Conservation (phyloP, 345 rosid genomes). For the Gossypium arboreum region DNA sequence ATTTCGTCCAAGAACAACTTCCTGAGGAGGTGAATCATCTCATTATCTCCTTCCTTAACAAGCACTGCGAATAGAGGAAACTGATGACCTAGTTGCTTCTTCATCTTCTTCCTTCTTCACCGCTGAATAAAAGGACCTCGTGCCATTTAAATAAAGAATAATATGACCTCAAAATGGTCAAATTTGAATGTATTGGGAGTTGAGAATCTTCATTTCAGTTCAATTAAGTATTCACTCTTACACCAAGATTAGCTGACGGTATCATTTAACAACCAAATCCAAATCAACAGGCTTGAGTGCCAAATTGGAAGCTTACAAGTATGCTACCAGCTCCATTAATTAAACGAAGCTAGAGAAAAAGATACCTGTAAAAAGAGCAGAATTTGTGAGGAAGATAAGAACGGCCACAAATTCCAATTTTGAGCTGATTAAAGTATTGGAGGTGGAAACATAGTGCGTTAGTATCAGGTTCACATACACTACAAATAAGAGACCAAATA, state of each 20-base stretch:
- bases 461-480: not conserved
- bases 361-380: not conserved
- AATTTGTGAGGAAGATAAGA: not conserved
- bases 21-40: slow-evolving; percentile 17
- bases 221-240: not conserved
- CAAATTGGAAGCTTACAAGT: not conserved
- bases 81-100: not conserved
- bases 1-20: slow-evolving; percentile 15
- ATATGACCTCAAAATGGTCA: not conserved
- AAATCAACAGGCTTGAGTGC: not conserved
- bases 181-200: not conserved
- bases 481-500: not conserved
- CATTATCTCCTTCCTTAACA: slow-evolving; percentile 7
- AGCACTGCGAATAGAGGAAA: not conserved
- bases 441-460: not conserved
- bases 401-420: not conserved
- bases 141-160: not conserved
- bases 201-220: not conserved
- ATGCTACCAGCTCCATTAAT: not conserved
- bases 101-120: not conserved
- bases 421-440: not conserved
- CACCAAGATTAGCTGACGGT: not conserved
- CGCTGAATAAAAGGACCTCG: not conserved
- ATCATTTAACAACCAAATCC: not conserved
- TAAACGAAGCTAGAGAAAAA: not conserved